These are phyloP conservation scores for Suhomyces bokatorum DNA, from an alignment of 1,139 yeast species.

Conservation along the genomic window DNA sequence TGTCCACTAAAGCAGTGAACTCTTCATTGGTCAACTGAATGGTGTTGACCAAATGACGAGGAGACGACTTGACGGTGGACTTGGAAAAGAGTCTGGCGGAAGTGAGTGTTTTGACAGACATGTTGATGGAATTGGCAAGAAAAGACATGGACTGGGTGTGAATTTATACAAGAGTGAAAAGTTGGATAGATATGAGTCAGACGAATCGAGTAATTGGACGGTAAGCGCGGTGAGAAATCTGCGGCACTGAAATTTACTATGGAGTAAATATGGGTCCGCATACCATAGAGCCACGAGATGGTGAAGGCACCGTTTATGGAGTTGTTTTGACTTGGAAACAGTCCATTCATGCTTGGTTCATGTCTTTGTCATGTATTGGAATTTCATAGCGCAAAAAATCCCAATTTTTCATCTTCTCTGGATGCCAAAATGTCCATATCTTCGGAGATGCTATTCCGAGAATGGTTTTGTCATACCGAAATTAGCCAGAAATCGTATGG, in stretches of 20 bases:
- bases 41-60: slow-evolving; percentile 79
- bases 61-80: slow-evolving; percentile 18
- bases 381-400: too few species aligned
- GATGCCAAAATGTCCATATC: too few species aligned
- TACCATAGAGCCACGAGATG: not conserved
- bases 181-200: slow-evolving; percentile 15
- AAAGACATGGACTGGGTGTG: not conserved
- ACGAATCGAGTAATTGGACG: slow-evolving; percentile 19
- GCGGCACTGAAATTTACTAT: slow-evolving; percentile 9
- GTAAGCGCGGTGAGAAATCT: slow-evolving; percentile 28
- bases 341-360: not conserved
- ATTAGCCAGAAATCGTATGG: not conserved
- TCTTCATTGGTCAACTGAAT: slow-evolving; percentile 73
- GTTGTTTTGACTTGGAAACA: not conserved
- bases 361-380: too few species aligned
- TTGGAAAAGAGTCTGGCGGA: slow-evolving; percentile 15
- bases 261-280: slow-evolving; percentile 1
- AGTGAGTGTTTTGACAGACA: slow-evolving; percentile 11
- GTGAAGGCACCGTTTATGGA: not conserved
- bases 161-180: slow-evolving; percentile 9
- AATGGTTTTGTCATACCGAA: too few species aligned
- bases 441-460: too few species aligned
- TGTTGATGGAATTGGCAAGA: slow-evolving; percentile 1
- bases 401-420: too few species aligned
- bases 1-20: slow-evolving; percentile 62